Evolutionary conservation across 345 rosid genomes (phyloP).

Genomic region (Dovyalis caffra): DNA sequence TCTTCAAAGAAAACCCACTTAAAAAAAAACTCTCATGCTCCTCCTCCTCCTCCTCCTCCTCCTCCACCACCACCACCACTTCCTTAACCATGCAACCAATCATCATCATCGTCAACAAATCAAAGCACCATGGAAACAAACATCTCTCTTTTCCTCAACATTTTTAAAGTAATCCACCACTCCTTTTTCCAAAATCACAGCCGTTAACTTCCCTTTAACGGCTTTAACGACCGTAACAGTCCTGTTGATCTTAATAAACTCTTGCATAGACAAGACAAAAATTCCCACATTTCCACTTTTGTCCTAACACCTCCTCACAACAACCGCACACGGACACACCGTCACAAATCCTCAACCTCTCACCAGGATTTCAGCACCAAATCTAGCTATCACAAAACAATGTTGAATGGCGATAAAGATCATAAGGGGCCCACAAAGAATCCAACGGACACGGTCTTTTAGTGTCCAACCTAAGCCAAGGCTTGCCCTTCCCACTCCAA

Average conservation of each 20-base stretch:
- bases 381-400: constrained; percentile 54
- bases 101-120: neutral
- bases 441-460: constrained; percentile 62
- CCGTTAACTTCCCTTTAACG: neutral
- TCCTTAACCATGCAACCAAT: neutral
- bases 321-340: too few relatives aligned
- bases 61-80: neutral
- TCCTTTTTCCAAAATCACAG: neutral
- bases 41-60: too few relatives aligned
- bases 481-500: constrained; percentile 95
- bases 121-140: neutral
- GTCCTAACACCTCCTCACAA: neutral
- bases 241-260: neutral
- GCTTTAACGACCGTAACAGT: neutral
- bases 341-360: too few relatives aligned
- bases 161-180: neutral
- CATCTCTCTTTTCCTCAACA: neutral
- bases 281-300: neutral
- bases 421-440: constrained; percentile 72
- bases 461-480: constrained; percentile 74
- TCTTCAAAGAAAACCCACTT: neutral
- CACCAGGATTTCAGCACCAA: neutral
- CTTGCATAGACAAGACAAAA: neutral
- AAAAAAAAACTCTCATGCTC: neutral
- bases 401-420: constrained; percentile 51